A percentile compares a stretch with the other conserved stretches of the same genome.
These are phyloP conservation scores for Cyclotella baltica DNA, from an alignment of 108 stramenopile species.

Conservation along the genomic window DNA sequence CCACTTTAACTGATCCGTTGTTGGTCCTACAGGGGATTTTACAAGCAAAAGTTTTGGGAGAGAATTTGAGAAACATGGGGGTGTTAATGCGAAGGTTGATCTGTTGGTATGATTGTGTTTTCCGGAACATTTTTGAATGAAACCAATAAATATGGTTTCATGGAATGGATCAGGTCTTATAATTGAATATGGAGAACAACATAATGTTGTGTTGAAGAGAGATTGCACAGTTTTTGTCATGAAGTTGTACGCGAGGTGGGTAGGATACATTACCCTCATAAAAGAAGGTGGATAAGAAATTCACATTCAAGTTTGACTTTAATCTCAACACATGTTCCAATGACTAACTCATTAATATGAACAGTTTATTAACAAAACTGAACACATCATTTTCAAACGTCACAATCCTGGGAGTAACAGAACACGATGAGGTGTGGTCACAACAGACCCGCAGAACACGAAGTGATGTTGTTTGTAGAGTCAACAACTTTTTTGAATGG, in stretches of 20 bases:
- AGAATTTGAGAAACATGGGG: too few species aligned
- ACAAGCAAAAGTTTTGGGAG: too few species aligned
- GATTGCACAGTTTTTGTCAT: slow-evolving; percentile 45
- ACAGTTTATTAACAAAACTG: slow-evolving; percentile 39
- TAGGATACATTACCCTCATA: slow-evolving; percentile 76
- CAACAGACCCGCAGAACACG: slow-evolving; percentile 61
- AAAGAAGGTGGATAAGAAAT: slow-evolving; percentile 50
- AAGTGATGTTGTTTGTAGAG: slow-evolving; percentile 50
- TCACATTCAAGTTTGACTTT: too few species aligned
- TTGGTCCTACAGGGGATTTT: slow-evolving; percentile 61
- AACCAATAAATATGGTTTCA: too few species aligned
- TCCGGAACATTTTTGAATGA: too few species aligned
- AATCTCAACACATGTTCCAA: too few species aligned
- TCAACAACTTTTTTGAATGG: slow-evolving; percentile 57
- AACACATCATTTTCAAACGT: slow-evolving; percentile 59
- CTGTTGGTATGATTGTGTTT: too few species aligned
- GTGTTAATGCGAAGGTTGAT: too few species aligned
- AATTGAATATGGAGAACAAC: neutral
- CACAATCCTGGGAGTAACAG: slow-evolving; percentile 58
- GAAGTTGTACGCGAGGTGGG: slow-evolving; percentile 76
- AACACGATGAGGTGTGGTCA: slow-evolving; percentile 71
- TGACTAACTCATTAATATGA: too few species aligned
- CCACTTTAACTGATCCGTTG: slow-evolving; percentile 66
- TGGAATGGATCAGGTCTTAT: too few species aligned
- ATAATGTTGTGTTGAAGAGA: neutral